Conservation (phyloP, 2,329 filamentous ascomycete species). For the Xylariaceae sp. region DNA sequence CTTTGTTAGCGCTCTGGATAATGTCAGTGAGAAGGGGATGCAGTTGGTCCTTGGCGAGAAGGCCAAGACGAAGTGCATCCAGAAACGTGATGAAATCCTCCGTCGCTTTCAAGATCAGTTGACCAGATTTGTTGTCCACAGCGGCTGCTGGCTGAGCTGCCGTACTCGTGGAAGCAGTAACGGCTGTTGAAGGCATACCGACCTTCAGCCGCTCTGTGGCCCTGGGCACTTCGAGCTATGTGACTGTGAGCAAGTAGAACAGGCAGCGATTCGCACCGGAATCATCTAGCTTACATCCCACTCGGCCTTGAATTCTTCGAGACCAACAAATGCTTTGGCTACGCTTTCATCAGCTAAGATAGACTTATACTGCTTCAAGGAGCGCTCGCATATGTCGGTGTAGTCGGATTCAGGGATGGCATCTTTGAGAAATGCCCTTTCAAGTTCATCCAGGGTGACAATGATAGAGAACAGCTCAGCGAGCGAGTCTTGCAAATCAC, state of each 20-base stretch:
- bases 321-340: conserved; percentile 75
- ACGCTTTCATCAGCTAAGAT: conserved; percentile 87
- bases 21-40: conserved; percentile 92
- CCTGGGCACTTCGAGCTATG: conserved; percentile 83
- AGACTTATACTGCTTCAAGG: conserved; percentile 95
- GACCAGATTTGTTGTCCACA: conserved; percentile 47
- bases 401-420: conserved; percentile 88
- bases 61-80: conserved; percentile 85
- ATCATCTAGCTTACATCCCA: conserved; percentile 64
- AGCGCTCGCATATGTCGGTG: conserved; percentile 89
- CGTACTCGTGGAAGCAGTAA: conserved; percentile 47
- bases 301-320: conserved; percentile 85
- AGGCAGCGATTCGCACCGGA: neutral
- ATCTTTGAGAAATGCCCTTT: conserved; percentile 95
- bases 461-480: conserved; percentile 98
- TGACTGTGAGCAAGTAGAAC: conserved; percentile 14
- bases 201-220: conserved; percentile 89
- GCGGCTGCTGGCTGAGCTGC: conserved; percentile 40
- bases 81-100: conserved; percentile 99
- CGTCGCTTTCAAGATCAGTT: conserved; percentile 80
- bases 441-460: conserved; percentile 86
- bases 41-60: conserved; percentile 92
- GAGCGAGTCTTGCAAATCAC: conserved; percentile 90
- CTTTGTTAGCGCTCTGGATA: conserved; percentile 95
- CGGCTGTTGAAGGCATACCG: conserved; percentile 81